Evolutionary conservation across 2,329 filamentous ascomycete genomes (phyloP), one percentile per base, ranked within the genome.

Genomic region (Tolypocladium amazonense): DNA sequence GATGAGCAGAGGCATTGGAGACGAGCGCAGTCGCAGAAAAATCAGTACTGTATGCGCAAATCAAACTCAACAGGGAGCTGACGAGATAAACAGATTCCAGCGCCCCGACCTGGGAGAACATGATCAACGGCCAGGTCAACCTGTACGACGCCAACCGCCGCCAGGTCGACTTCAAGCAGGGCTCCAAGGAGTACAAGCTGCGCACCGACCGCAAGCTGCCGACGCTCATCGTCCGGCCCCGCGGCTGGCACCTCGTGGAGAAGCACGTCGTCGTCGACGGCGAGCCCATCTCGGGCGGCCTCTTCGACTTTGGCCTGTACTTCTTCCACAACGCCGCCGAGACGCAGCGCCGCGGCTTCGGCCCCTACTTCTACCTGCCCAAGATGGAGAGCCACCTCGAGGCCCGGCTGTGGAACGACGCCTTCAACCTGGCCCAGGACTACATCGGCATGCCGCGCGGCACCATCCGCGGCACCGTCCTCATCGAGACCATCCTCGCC

Each of bases 321-420:
- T 97, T 99, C 81, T 97, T 91, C 88, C 92, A 97, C 86, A 99
- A 97, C 75, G 94, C 92, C 64, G 81, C 87, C 70, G 91, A 97
- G 81, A 83, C 93, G 57, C 86, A 96, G 69, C 88, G 88, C 75
- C 85, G 86, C 64, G 94, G 94, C 63, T 82, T 84, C 66, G 94
- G 94, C 58, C 94, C 94, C 61, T 97, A 99, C 85, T 99, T 96
- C 76, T 97, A 97, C 78, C 87, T 97, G 56, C 91, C 92, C 70
- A 97, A 97, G 86, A 92, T 97, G 90, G 92, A 97, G 79, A 95
- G 90, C 58, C 92, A 97, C 77, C 88, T 97, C 59, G 94, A 99
- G 81, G 94, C 94, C 47, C 86, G 94, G 64, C 85, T 99, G 58
- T 99, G 94, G 94, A 97, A 99, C 74, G 94, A 99, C 71, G 93